Conservation (phyloP, 441 rosid species). For the Cnidoscolus chayamansa region DNA sequence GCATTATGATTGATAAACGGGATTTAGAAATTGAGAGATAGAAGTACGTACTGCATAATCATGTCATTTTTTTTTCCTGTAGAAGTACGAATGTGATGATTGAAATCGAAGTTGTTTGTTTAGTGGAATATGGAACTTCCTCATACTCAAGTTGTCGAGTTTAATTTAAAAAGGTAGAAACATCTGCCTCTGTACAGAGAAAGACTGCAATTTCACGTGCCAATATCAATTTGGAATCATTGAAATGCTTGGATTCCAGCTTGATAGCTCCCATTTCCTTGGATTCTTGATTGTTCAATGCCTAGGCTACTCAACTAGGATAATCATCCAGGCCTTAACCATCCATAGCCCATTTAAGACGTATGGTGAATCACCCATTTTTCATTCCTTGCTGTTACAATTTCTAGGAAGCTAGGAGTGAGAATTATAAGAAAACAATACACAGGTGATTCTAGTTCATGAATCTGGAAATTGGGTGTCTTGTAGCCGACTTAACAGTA, state of each 20-base stretch:
- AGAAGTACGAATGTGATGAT: neutral
- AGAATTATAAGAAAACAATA: neutral
- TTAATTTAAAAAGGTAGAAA: neutral
- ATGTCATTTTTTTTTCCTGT: neutral
- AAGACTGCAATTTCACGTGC: neutral
- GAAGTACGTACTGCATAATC: neutral
- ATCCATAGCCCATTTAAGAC: too few species aligned
- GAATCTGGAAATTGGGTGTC: neutral
- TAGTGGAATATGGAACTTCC: neutral
- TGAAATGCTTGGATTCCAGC: neutral
- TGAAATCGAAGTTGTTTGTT: neutral
- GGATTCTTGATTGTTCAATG: neutral
- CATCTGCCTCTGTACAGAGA: neutral
- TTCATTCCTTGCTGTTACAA: neutral
- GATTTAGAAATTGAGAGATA: neutral
- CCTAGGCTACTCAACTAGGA: too few species aligned
- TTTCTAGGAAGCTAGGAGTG: conserved; percentile 2
- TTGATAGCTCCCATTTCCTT: neutral
- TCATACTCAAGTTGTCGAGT: neutral
- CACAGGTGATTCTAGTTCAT: neutral
- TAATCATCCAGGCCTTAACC: too few species aligned
- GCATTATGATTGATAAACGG: neutral
- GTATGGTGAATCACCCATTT: neutral
- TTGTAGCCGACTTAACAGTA: conserved; percentile 13
- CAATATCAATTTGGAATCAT: neutral